phyloP scores from a whole-genome alignment of 805 yeast genomes.

The Debaryomyces hansenii region DNA sequence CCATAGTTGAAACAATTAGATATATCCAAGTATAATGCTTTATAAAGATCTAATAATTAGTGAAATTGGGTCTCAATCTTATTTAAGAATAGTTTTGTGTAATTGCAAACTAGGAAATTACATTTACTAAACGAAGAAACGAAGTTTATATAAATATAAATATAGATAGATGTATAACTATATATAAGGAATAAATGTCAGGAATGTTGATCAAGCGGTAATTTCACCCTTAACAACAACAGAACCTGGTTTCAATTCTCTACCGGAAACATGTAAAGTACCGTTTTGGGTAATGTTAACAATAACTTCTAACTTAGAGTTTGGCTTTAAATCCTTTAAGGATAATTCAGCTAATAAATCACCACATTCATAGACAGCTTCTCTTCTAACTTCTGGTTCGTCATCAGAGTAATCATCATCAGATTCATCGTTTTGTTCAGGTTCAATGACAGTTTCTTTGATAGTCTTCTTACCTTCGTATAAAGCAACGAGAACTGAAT shows the following conservation, averaged over 20 bases:
- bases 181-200: neutral
- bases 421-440: slow-evolving; percentile 53
- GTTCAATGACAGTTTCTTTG: slow-evolving; percentile 78
- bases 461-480: slow-evolving; percentile 84
- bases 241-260: slow-evolving; percentile 62
- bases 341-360: slow-evolving; percentile 76
- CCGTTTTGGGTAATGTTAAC: slow-evolving; percentile 67
- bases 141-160: neutral
- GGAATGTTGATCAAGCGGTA: slow-evolving; percentile 12
- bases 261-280: slow-evolving; percentile 61
- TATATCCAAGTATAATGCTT: slow-evolving; percentile 1
- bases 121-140: neutral
- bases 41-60: neutral
- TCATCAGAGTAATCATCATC: slow-evolving; percentile 60
- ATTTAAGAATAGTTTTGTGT: neutral
- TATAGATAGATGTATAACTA: neutral
- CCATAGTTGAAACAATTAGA: slow-evolving; percentile 22
- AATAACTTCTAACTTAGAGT: slow-evolving; percentile 66
- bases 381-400: slow-evolving; percentile 85
- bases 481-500: slow-evolving; percentile 63
- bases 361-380: slow-evolving; percentile 72
- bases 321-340: slow-evolving; percentile 65
- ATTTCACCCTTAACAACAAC: slow-evolving; percentile 58
- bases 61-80: neutral
- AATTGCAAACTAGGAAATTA: neutral